Base-by-base conservation (phyloP, 2,329 filamentous ascomycete species). In the Fusarium sp. region DNA sequence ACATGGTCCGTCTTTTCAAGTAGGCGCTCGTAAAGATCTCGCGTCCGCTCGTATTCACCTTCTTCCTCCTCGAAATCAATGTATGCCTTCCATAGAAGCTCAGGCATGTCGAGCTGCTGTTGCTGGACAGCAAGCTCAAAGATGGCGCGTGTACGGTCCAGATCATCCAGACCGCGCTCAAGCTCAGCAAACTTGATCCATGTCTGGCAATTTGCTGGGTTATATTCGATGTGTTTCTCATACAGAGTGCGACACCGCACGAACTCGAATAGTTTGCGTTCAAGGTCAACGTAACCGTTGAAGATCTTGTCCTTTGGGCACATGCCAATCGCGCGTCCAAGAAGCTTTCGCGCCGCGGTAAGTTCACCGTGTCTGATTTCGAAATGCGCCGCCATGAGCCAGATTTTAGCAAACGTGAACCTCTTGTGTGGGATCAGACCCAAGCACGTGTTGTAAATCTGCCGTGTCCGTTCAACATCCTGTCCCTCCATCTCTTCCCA, bases 31-130 rank as follows among this genome's bases (percentile, higher is more conserved):
- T 98, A 99, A 48, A 99, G 86, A 7, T 86, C 85, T 54, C 96
- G 89, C 9, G 95, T 94, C 54, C 91, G 88, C 59, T 95, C 94
- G 82, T 95, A 98, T 82, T 98, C 94, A 78, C 91, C 93, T 82
- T 97, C 94, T 77, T 97, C 94, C 80, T 98, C 95, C 83, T 99
- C 96, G 79, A 98, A 98, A 82, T 99, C 96, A 77, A 99, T 98
- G 82, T 97, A 99, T 4, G 95, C 91, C 84, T 98, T 98, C 96
- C 96, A 99, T 4, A 98, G 86, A 57, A 98, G 86, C 84, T 99
- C 96, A 0, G 96, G 96, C 96, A 99, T 99, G 81, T 99, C 96
- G 20, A 99, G 87, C 36, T 91, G 89, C 4, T 91, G 88, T 81
- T 98, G 95, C 54, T 89, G 87, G 68, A 98, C 92, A 6, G 94